Evolutionary conservation across 306 rosid species (phyloP), one percentile per base, ranked within the genome.

Genomic region (Spatholobus suberectus): DNA sequence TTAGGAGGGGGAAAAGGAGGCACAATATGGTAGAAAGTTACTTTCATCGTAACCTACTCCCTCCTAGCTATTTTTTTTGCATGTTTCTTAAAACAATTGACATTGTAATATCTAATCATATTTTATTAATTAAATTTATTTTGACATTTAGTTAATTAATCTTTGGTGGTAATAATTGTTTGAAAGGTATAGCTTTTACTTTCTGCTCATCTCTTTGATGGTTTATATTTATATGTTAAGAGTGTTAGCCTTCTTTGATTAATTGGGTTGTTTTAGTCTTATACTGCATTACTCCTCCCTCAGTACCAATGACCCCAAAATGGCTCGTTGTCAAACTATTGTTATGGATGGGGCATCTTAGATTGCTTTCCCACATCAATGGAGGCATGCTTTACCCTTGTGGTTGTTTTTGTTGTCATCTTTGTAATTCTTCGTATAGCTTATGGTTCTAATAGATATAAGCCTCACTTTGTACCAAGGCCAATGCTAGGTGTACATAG

Each of bases 271-370:
- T 89, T 93, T 93, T 1, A 97, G 98, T 86, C 90, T 95, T 70
- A 90, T 95, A 84, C 92, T 91, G 26, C 98, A 95, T 77, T 95
- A 97, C 87, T 89, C 98, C 41, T 83, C 97, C 79, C 91, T 95
- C 72, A 93, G 89, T 86, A 81, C 82, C 86, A 91, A 89, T 38
- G 98, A 95, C 71, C 97, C 98, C 15, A 81, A 97, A 75, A 91
- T 95, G 93, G 95, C 97, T 43, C 97, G 98, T 55, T 95, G 97
- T 90, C 98, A 95, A 95, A 95, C 86, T 95, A 97, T 86, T 95
- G 98, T 78, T 95, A 95, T 49, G 98, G 98, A 20, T 95, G 97
- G 97, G 98, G 98, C 79, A 91, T 95, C 68, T 85, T 95, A 88
- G 98, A 95, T 86, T 95, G 98, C 90, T 95, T 95, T 79, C 98